Conservation (phyloP, 208 protist species). For the Trypanosoma melophagium region DNA sequence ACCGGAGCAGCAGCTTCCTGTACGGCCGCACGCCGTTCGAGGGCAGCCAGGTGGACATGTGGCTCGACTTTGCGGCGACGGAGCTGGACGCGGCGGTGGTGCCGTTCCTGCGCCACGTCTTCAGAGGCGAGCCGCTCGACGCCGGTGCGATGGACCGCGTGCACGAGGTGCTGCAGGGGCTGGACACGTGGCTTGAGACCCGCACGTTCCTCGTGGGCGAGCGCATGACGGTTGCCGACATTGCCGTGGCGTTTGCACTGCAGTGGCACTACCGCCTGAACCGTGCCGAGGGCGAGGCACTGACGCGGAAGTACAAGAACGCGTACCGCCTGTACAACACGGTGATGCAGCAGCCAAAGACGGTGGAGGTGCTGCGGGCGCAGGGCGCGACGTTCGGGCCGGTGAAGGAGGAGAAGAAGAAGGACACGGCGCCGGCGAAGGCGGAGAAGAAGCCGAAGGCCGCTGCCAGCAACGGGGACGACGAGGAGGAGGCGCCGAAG, state of each 20-base stretch:
- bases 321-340: constrained; percentile 76
- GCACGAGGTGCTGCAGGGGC: constrained; percentile 53
- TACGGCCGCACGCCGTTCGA: constrained; percentile 78
- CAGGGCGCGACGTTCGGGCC: constrained; percentile 11
- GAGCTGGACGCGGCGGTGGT: constrained; percentile 52
- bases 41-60: constrained; percentile 80
- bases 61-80: constrained; percentile 77
- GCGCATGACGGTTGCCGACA: constrained; percentile 79
- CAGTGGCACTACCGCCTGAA: constrained; percentile 55
- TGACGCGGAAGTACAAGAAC: constrained; percentile 63
- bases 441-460: constrained; percentile 18
- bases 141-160: constrained; percentile 28
- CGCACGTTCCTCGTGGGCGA: constrained; percentile 87
- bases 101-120: constrained; percentile 36
- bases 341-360: constrained; percentile 76
- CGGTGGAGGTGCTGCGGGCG: constrained; percentile 58
- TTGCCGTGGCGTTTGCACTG: constrained; percentile 63
- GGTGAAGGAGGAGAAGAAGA: constrained; percentile 42
- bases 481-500: constrained; percentile 44
- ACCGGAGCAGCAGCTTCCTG: constrained; percentile 58
- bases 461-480: constrained; percentile 30
- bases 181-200: constrained; percentile 76
- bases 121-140: constrained; percentile 30
- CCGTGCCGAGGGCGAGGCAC: constrained; percentile 40
- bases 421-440: constrained; percentile 26